Evolutionary conservation across 1,284 basidiomycete species (phyloP).

Genomic region (Sanguinoderma infundibulare): DNA sequence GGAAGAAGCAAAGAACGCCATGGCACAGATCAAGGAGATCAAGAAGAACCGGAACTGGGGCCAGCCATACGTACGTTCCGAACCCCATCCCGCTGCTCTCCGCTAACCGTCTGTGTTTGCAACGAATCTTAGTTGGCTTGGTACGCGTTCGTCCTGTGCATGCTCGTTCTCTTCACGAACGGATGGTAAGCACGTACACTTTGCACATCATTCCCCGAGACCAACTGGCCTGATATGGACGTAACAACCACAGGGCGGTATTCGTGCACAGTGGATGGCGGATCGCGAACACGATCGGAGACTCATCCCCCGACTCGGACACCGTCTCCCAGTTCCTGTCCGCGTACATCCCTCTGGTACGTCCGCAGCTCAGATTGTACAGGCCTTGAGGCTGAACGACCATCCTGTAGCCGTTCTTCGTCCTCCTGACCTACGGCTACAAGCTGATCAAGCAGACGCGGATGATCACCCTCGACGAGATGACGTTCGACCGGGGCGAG

Average conservation of each 20-base stretch:
- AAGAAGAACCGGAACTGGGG: conserved; percentile 31
- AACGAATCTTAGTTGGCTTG: conserved; percentile 27
- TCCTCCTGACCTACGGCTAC: conserved; percentile 36
- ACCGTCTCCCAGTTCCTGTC: conserved; percentile 33
- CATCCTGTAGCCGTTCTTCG: conserved; percentile 31
- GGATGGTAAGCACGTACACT: conserved; percentile 24
- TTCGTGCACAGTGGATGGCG: conserved; percentile 34
- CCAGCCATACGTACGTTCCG: conserved; percentile 31
- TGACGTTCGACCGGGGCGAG: conserved; percentile 28
- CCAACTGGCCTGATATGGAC: neutral
- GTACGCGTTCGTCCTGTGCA: conserved; percentile 33
- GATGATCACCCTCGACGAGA: conserved; percentile 33
- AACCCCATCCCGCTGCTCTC: neutral
- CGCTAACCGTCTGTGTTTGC: neutral
- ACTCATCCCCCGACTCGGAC: neutral
- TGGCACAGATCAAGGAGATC: conserved; percentile 28
- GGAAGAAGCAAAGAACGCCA: conserved; percentile 12
- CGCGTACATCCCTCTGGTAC: conserved; percentile 35
- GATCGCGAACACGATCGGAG: conserved; percentile 21
- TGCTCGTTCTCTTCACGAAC: conserved; percentile 34
- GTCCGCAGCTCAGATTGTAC: conserved; percentile 16
- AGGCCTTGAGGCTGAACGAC: neutral
- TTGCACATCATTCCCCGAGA: too few species aligned
- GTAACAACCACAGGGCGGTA: conserved; percentile 24
- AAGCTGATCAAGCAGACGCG: conserved; percentile 37